Evolutionary conservation across 352 stramenopile species (phyloP).

Genomic region (Phytophthora tubulina): DNA sequence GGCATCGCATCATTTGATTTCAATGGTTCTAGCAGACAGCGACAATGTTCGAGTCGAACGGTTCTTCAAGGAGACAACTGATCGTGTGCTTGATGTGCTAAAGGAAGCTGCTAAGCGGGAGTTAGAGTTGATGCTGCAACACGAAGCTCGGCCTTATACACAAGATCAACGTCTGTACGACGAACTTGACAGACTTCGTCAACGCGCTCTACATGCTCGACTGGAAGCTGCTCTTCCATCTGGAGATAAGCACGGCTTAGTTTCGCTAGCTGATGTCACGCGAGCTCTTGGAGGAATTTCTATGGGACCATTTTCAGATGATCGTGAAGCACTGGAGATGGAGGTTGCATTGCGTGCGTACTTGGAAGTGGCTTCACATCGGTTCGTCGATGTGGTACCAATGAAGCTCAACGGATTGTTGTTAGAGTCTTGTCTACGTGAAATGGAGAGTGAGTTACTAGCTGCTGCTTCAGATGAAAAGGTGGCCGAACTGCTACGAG

Average conservation of each 20-base stretch:
- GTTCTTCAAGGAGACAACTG: constrained; percentile 31
- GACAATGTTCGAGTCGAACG: constrained; percentile 23
- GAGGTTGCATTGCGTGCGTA: constrained; percentile 47
- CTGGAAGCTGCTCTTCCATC: constrained; percentile 21
- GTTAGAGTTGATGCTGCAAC: constrained; percentile 30
- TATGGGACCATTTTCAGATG: constrained; percentile 31
- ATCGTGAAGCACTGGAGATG: constrained; percentile 52
- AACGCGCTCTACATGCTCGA: constrained; percentile 28
- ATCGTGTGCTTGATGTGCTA: constrained; percentile 18
- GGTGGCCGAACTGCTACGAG: constrained; percentile 44
- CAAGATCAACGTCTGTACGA: no score
- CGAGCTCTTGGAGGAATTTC: constrained; percentile 20
- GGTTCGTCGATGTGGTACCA: constrained; percentile 49
- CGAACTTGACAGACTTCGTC: constrained; percentile 23
- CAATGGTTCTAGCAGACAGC: constrained; percentile 18
- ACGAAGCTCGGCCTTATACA: constrained; percentile 20
- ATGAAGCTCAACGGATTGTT: constrained; percentile 52
- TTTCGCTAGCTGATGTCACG: constrained; percentile 29
- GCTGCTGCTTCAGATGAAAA: constrained; percentile 42
- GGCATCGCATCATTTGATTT: constrained; percentile 31
- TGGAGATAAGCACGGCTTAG: constrained; percentile 18
- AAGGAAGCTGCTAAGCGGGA: constrained; percentile 18
- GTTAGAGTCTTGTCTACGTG: constrained; percentile 37
- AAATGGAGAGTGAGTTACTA: constrained; percentile 45
- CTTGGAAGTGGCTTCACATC: constrained; percentile 42